Conservation (phyloP, 768 basidiomycete genomes). For the Russula olivacea region DNA sequence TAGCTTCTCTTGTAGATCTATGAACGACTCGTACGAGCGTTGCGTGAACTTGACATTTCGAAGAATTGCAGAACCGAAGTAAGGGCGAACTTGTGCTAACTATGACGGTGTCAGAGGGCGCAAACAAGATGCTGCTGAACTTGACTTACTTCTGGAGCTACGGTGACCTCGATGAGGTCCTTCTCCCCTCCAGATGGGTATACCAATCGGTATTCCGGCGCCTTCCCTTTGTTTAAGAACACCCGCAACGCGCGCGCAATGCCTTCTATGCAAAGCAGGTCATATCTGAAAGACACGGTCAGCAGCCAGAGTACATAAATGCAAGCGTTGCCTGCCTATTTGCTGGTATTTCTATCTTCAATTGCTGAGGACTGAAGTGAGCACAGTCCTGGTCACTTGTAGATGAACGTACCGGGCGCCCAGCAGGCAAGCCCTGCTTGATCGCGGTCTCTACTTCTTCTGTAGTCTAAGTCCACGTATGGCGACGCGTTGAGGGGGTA, state of each 20-base stretch:
- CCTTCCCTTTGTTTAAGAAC: slow-evolving; percentile 64
- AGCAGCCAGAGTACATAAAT: not conserved
- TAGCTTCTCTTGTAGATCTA: slow-evolving; percentile 98
- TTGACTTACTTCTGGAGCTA: slow-evolving; percentile 63
- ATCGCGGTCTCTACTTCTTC: slow-evolving; percentile 75
- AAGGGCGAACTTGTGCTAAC: slow-evolving; percentile 81
- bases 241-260: slow-evolving; percentile 79
- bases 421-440: slow-evolving; percentile 79
- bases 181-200: slow-evolving; percentile 64
- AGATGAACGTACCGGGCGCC: slow-evolving; percentile 59
- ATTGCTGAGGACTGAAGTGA: slow-evolving; percentile 52
- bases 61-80: slow-evolving; percentile 85
- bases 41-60: slow-evolving; percentile 87
- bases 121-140: not conserved
- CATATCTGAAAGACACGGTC: slow-evolving; percentile 58
- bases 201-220: slow-evolving; percentile 70
- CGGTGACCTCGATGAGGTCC: slow-evolving; percentile 56
- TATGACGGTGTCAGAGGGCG: slow-evolving; percentile 30
- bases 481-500: slow-evolving; percentile 4
- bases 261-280: slow-evolving; percentile 95
- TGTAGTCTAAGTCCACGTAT: slow-evolving; percentile 58
- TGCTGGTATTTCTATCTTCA: slow-evolving; percentile 99
- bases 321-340: slow-evolving; percentile 57
- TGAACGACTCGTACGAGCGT: slow-evolving; percentile 90
- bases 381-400: not conserved